Percentiles rank a stretch among this genome's conserved stretches.
These are phyloP conservation scores for Drechmeria coniospora DNA, from an alignment of 2,329 filamentous ascomycete species.

Conservation along the genomic window DNA sequence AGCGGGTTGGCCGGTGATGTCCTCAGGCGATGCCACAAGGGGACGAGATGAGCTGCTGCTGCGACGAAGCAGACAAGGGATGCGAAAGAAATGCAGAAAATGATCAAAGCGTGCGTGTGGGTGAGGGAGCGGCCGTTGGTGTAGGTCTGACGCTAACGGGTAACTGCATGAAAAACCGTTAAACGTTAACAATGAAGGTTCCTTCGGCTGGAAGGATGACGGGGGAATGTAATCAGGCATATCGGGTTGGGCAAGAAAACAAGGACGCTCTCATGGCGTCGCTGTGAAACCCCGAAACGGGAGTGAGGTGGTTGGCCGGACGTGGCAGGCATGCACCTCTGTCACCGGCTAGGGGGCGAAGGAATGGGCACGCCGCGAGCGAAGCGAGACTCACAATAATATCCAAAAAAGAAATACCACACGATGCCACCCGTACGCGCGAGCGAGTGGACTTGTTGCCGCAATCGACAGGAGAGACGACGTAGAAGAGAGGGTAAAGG, in stretches of 20 bases:
- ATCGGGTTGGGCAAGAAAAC: slow-evolving; percentile 2
- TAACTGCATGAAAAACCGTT: slow-evolving; percentile 13
- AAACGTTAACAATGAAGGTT: background rate
- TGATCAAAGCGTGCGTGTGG: no score
- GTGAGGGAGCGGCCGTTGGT: background rate
- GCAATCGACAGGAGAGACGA: no score
- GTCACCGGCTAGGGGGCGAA: slow-evolving; percentile 12
- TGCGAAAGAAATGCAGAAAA: background rate
- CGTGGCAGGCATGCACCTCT: slow-evolving; percentile 13
- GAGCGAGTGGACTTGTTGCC: no score
- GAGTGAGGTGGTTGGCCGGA: slow-evolving; percentile 17
- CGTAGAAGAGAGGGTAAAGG: background rate
- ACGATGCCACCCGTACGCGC: no score
- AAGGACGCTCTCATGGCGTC: slow-evolving; percentile 1
- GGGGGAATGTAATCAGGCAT: slow-evolving; percentile 1
- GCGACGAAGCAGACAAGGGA: slow-evolving; percentile 3
- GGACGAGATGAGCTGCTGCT: slow-evolving; percentile 2
- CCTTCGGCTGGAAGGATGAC: background rate
- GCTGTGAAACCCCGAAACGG: slow-evolving; percentile 6
- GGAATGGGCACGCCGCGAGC: slow-evolving; percentile 4
- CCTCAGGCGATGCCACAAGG: background rate
- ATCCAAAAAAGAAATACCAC: slow-evolving; percentile 13
- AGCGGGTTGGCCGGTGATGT: background rate
- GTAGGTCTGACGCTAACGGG: slow-evolving; percentile 7
- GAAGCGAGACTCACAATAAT: slow-evolving; percentile 21